phyloP scores from a whole-genome alignment of 2,329 filamentous ascomycete genomes.

The Alternaria dauci region DNA sequence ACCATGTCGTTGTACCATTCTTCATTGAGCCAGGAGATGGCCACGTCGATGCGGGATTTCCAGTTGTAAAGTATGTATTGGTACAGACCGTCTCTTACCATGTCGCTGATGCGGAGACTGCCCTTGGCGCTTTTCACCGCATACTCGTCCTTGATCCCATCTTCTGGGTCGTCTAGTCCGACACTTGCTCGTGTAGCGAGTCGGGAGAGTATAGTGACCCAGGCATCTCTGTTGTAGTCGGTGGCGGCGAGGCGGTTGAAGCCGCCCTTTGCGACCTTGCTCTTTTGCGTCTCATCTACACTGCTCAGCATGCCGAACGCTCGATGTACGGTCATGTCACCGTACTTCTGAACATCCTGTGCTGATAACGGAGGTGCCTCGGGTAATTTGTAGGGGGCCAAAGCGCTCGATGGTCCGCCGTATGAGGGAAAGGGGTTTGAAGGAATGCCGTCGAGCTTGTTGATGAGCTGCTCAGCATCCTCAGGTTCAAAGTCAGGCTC shows the following conservation, averaged over 20 bases:
- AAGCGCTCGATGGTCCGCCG: constrained; percentile 43
- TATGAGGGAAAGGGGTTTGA: constrained; percentile 62
- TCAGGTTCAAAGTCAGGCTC: constrained; percentile 87
- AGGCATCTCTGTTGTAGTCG: constrained; percentile 84
- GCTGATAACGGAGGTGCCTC: constrained; percentile 76
- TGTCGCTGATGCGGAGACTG: constrained; percentile 65
- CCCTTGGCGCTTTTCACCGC: constrained; percentile 39
- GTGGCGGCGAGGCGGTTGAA: constrained; percentile 86
- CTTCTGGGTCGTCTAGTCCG: constrained; percentile 75
- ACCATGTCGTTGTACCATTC: constrained; percentile 95
- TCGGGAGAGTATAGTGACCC: constrained; percentile 86
- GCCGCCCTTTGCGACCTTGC: constrained; percentile 69
- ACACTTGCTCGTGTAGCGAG: constrained; percentile 81
- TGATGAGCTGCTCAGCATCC: constrained; percentile 77
- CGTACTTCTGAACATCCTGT: constrained; percentile 75
- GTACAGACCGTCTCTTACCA: constrained; percentile 82
- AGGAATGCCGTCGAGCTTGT: constrained; percentile 77
- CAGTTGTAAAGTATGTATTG: constrained; percentile 92
- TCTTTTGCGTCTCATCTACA: constrained; percentile 67
- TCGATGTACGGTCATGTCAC: constrained; percentile 75
- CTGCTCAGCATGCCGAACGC: constrained; percentile 81
- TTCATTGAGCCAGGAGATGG: constrained; percentile 93
- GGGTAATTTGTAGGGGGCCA: constrained; percentile 81
- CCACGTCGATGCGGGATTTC: constrained; percentile 84
- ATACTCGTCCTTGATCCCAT: constrained; percentile 66